Conservation (phyloP, 352 stramenopile genomes). For the Phytophthora vignae region DNA sequence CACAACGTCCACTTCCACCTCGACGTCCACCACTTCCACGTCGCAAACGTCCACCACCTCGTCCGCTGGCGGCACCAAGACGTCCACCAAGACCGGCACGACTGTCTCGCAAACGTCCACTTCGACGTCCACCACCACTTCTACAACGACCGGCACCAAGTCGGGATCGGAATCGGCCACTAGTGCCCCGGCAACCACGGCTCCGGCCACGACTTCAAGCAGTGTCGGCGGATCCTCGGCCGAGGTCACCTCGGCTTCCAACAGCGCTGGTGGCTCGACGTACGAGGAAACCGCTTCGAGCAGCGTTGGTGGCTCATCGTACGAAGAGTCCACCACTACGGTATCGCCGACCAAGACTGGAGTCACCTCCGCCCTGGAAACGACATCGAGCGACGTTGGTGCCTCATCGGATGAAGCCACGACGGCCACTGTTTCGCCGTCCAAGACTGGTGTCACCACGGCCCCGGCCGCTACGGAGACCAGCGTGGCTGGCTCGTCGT, state of each 20-base stretch:
- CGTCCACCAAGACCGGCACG: constrained; percentile 30
- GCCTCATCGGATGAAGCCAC: constrained; percentile 4
- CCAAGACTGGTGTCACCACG: constrained; percentile 9
- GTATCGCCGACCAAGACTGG: constrained; percentile 1
- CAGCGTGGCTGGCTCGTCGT: constrained; percentile 7
- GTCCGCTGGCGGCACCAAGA: constrained; percentile 7
- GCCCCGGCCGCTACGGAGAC: constrained; percentile 7
- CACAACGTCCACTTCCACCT: constrained; percentile 20
- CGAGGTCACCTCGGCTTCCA: background rate
- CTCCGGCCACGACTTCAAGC: constrained; percentile 1
- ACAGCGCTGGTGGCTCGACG: background rate
- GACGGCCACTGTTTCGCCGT: background rate
- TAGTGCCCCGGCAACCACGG: background rate
- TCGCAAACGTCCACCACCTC: constrained; percentile 22
- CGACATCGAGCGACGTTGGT: background rate
- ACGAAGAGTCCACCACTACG: background rate
- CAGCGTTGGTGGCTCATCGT: background rate
- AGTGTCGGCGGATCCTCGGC: constrained; percentile 5
- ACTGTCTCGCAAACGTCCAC: constrained; percentile 31
- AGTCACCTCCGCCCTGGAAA: background rate
- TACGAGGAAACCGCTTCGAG: background rate
- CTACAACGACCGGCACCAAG: constrained; percentile 7
- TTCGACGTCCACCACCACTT: constrained; percentile 27
- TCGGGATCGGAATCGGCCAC: background rate
- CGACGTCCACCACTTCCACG: constrained; percentile 14